Evolutionary conservation across 257 asterid species (phyloP).

Genomic region (Nicotiana noctiflora): DNA sequence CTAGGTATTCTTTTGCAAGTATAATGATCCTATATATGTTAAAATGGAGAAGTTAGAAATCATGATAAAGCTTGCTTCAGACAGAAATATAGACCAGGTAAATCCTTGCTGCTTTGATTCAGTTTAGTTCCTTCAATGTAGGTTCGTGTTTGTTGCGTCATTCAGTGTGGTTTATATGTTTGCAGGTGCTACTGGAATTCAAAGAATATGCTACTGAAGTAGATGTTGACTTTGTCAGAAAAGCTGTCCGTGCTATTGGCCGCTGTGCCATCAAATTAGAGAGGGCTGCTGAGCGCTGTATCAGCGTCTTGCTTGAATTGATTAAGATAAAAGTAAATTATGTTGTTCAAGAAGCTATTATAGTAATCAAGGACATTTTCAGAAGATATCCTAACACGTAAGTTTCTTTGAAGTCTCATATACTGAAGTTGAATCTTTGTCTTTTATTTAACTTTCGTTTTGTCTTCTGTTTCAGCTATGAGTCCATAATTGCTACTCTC

Average conservation of each 20-base stretch:
- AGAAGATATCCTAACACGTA: slow-evolving; percentile 99
- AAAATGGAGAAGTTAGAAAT: slow-evolving; percentile 98
- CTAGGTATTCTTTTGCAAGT: slow-evolving; percentile 98
- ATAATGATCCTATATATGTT: slow-evolving; percentile 97
- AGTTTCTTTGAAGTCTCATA: slow-evolving; percentile 19
- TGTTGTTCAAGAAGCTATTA: slow-evolving; percentile 99
- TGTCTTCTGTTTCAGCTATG: slow-evolving; percentile 48
- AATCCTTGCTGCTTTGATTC: slow-evolving; percentile 20
- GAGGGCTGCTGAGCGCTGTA: slow-evolving; percentile 99
- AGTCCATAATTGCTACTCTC: slow-evolving; percentile 95
- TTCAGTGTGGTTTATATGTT: slow-evolving; percentile 9
- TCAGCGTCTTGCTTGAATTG: slow-evolving; percentile 97
- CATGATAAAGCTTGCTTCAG: slow-evolving; percentile 99
- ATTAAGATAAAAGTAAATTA: slow-evolving; percentile 98
- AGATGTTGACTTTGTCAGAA: slow-evolving; percentile 96
- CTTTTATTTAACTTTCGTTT: slow-evolving; percentile 7
- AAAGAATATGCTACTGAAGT: slow-evolving; percentile 99
- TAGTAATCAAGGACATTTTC: slow-evolving; percentile 95
- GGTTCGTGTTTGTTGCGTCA: slow-evolving; percentile 13
- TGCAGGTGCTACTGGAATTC: slow-evolving; percentile 89
- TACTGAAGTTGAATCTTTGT: slow-evolving; percentile 4
- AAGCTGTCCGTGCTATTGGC: slow-evolving; percentile 99
- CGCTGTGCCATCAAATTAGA: slow-evolving; percentile 98
- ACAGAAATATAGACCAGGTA: slow-evolving; percentile 94
- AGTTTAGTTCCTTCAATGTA: not conserved